Conservation (phyloP, 1,284 basidiomycete species). For the Puccinia polysora region DNA sequence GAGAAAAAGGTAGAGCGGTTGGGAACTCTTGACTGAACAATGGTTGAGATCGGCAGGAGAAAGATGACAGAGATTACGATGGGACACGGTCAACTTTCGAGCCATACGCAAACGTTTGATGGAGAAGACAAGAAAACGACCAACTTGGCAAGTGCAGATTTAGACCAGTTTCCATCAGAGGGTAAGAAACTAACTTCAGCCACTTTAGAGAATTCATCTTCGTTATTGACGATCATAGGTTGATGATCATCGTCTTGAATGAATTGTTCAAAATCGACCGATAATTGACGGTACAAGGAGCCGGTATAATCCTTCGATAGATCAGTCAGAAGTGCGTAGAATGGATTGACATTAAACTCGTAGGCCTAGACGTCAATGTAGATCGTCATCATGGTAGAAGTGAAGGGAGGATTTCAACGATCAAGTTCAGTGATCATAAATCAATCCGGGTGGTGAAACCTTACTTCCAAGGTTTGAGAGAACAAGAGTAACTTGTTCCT, state of each 20-base stretch:
- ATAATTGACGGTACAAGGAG: slow-evolving; percentile 77
- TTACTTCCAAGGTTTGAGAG: slow-evolving; percentile 86
- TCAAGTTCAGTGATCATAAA: not conserved
- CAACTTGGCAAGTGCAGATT: slow-evolving; percentile 46
- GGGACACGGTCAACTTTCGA: slow-evolving; percentile 21
- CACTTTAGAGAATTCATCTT: slow-evolving; percentile 69
- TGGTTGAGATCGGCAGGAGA: not conserved
- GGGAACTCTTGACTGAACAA: slow-evolving; percentile 65
- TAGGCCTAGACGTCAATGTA: slow-evolving; percentile 17
- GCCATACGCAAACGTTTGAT: not conserved
- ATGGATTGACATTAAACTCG: slow-evolving; percentile 54
- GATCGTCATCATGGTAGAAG: not conserved
- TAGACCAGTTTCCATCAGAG: slow-evolving; percentile 56
- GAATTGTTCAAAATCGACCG: slow-evolving; percentile 75
- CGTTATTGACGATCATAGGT: slow-evolving; percentile 76
- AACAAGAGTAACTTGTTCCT: slow-evolving; percentile 82
- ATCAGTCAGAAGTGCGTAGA: slow-evolving; percentile 77
- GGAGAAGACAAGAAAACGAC: not conserved
- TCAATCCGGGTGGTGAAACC: slow-evolving; percentile 1
- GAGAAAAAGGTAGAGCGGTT: slow-evolving; percentile 82
- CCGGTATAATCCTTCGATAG: slow-evolving; percentile 87
- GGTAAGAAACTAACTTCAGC: slow-evolving; percentile 79
- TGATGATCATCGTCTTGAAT: slow-evolving; percentile 83
- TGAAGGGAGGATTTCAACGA: not conserved
- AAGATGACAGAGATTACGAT: slow-evolving; percentile 20